These are phyloP conservation scores for Teratosphaeria zuluensis DNA, from an alignment of 2,329 filamentous ascomycete genomes.

Conservation along the genomic window DNA sequence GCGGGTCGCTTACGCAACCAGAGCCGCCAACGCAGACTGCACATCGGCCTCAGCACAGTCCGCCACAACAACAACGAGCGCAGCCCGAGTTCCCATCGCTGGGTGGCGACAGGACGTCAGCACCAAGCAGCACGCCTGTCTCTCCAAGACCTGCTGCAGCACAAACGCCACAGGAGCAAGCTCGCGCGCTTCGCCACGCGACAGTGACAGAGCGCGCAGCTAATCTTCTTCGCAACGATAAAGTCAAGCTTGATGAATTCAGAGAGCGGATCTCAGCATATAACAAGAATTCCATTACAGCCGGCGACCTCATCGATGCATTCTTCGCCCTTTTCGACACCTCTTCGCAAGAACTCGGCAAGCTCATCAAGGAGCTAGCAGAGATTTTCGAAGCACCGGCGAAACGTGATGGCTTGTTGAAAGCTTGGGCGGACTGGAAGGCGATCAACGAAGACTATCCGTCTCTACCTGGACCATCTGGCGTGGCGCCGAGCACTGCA, in stretches of 20 bases:
- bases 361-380: constrained; percentile 79
- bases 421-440: constrained; percentile 90
- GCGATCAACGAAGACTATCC: constrained; percentile 95
- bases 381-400: constrained; percentile 79
- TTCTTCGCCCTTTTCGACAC: constrained; percentile 82
- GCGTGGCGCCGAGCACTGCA: constrained; percentile 50
- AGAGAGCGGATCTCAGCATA: constrained; percentile 71
- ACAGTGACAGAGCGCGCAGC: constrained; percentile 79
- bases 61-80: constrained; percentile 17
- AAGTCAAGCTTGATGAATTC: constrained; percentile 66
- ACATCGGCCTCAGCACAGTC: constrained; percentile 20
- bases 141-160: constrained; percentile 24
- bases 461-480: constrained; percentile 65
- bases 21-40: constrained; percentile 22
- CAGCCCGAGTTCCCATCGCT: constrained; percentile 10
- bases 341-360: constrained; percentile 70
- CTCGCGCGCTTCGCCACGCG: constrained; percentile 67
- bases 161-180: constrained; percentile 67
- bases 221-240: constrained; percentile 69
- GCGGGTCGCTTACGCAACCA: constrained; percentile 59
- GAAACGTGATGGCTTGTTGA: constrained; percentile 64
- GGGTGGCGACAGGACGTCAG: constrained; percentile 14
- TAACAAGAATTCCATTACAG: constrained; percentile 57
- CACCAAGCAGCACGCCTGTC: constrained; percentile 28
- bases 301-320: constrained; percentile 69